Conservation (phyloP, 148 eudicot genomes). For the Cornus florida region DNA sequence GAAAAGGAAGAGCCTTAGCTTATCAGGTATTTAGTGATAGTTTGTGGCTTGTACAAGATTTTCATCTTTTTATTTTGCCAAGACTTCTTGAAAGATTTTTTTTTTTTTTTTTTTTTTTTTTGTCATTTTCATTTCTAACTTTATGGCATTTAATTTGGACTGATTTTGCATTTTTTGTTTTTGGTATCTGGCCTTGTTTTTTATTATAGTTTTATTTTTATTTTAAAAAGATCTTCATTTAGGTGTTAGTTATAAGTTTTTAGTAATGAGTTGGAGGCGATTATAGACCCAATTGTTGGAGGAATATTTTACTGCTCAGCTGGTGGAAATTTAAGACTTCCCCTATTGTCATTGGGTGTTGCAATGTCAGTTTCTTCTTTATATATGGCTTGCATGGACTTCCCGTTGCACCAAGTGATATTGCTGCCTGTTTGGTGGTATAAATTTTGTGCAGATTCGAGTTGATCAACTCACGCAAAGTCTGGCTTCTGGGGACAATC, state of each 20-base stretch:
- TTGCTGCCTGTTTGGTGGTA: conserved; percentile 66
- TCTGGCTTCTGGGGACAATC: conserved; percentile 34
- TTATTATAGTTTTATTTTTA: too few species aligned
- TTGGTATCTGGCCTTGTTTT: neutral
- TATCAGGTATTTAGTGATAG: conserved; percentile 65
- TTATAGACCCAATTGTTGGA: conserved; percentile 24
- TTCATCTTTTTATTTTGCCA: neutral
- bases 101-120: neutral
- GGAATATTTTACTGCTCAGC: conserved; percentile 18
- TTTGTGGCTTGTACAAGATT: neutral
- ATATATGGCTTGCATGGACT: conserved; percentile 59
- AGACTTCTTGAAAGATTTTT: neutral
- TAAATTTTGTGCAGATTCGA: conserved; percentile 88
- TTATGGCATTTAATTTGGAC: neutral
- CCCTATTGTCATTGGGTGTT: conserved; percentile 25
- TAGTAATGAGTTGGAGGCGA: conserved; percentile 26
- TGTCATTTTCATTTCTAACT: neutral
- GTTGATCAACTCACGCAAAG: conserved; percentile 78
- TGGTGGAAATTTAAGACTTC: conserved; percentile 21
- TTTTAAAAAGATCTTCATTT: neutral
- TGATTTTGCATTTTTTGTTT: too few species aligned
- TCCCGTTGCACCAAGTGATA: conserved; percentile 59
- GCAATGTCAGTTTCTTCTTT: conserved; percentile 36
- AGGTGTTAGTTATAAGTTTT: neutral
- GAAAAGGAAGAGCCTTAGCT: conserved; percentile 76